Evolutionary conservation across 73 alveolate species (phyloP).

Genomic region (Symbiodinium pilosum): DNA sequence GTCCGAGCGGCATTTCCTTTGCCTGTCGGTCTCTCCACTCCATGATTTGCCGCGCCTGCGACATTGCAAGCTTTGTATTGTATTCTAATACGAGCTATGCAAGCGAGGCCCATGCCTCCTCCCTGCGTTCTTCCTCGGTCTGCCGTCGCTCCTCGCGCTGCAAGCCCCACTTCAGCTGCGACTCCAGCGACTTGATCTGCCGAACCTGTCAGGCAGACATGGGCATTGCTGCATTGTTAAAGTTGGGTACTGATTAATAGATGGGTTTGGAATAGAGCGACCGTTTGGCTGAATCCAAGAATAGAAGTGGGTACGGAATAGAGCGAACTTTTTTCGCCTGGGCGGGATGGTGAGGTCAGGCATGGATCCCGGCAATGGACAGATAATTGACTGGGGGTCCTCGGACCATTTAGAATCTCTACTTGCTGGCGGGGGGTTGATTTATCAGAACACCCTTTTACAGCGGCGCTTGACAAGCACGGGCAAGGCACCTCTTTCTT

Average conservation of each 20-base stretch:
- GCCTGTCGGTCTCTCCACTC: constrained; percentile 89
- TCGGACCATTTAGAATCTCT: too few relatives aligned
- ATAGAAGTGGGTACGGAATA: too few relatives aligned
- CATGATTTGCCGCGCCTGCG: constrained; percentile 78
- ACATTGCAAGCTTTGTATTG: too few relatives aligned
- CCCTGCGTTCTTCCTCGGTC: constrained; percentile 74
- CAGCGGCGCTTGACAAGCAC: too few relatives aligned
- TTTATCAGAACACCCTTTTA: too few relatives aligned
- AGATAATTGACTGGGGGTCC: too few relatives aligned
- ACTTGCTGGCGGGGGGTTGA: too few relatives aligned
- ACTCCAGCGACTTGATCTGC: constrained; percentile 46
- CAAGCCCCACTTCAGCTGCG: constrained; percentile 81
- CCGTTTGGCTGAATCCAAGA: too few relatives aligned
- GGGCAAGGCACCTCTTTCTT: constrained; percentile 73
- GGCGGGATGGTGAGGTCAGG: neutral
- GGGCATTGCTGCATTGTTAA: neutral
- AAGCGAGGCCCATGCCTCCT: constrained; percentile 6
- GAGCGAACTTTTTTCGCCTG: too few relatives aligned
- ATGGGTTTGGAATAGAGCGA: too few relatives aligned
- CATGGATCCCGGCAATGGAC: neutral
- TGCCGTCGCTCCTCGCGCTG: constrained; percentile 62
- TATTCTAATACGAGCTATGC: too few relatives aligned
- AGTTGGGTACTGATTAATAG: too few relatives aligned
- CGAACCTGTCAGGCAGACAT: constrained; percentile 43
- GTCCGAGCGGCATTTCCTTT: constrained; percentile 19